Percentiles rank a stretch among this genome's conserved stretches.
Conservation (phyloP, 768 basidiomycete species). For the Auricularia sp. region DNA sequence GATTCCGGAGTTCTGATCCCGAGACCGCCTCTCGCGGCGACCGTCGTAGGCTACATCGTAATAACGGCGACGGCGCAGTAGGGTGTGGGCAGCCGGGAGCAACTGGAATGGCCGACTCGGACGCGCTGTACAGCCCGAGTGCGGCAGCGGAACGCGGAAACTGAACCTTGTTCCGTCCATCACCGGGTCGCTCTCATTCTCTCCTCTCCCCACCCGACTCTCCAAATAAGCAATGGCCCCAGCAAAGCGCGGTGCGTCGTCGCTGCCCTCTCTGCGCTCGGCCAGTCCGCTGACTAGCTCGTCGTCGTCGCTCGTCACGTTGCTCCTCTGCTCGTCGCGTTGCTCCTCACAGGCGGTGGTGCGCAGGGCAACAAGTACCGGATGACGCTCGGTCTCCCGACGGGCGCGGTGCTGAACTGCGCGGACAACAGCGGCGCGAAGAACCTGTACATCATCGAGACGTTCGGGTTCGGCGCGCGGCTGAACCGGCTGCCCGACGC, state of each 20-base stretch:
- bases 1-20: too few relatives aligned
- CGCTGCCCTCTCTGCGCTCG: too few relatives aligned
- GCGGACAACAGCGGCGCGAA: constrained; percentile 99
- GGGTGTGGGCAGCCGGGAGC: too few relatives aligned
- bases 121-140: too few relatives aligned
- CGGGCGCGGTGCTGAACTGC: constrained; percentile 92
- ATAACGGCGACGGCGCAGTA: not conserved
- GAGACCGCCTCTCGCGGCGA: too few relatives aligned
- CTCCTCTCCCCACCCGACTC: not conserved
- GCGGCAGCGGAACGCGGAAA: not conserved
- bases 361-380: constrained; percentile 94
- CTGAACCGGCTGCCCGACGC: constrained; percentile 96
- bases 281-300: too few relatives aligned
- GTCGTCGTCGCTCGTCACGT: too few relatives aligned
- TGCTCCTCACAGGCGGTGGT: constrained; percentile 49
- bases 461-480: constrained; percentile 90
- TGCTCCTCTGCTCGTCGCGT: too few relatives aligned
- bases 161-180: not conserved
- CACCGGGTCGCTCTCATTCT: not conserved
- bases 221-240: constrained; percentile 1
- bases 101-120: too few relatives aligned
- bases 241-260: constrained; percentile 2
- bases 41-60: too few relatives aligned
- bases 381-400: constrained; percentile 87
- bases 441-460: constrained; percentile 89